Base-by-base conservation (phyloP, 2,329 filamentous ascomycete species). In the Epichloe scottii region DNA sequence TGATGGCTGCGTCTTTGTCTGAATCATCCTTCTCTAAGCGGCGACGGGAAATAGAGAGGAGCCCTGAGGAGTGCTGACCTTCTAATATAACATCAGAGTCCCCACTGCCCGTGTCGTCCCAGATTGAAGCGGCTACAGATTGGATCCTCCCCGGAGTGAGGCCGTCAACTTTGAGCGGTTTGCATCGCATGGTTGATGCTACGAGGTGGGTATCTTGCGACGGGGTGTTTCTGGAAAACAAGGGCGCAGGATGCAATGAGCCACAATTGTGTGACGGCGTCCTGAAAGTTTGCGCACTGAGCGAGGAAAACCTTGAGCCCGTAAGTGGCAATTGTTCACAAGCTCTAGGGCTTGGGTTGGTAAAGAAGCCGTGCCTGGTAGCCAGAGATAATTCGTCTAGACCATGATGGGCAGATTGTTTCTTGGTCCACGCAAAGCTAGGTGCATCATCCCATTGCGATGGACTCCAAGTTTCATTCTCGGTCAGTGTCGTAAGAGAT, bases 401-500 rank as follows among this genome's bases (percentile, higher is more conserved):
- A 35, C 30, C 30, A 10, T 39, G 35, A n/a, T 26, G 35, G 33
- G 46, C 10, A 10, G 46, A 33, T 10, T 30, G 47, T 17, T 14
- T 49, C 15, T 30, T 37, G 7, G 19, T 8, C 15, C 30, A 12
- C 5, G 48, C 21, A 33, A 49, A 49, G 12, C 48, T 30, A 15
- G 48, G 5, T 11, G 11, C 40, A n/a, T 33, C 35, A 7, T 50
- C 41, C 42, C 35, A 35, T 8, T n/a, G 42, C 26, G 34, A 50
- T 12, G 51, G 39, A 12, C 35, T 34, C 46, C 47, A 46, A 11
- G 42, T 21, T 17, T 37, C 26, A 17, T 42, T 37, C 39, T 50
- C 51, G 8, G 37, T 5, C 19, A 49, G 37, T 7, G 46, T 46
- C 19, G 47, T 39, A 7, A 52, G 42, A 34, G 51, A 52, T 2